phyloP scores from a whole-genome alignment of 441 rosid species.

The Breynia disticha region DNA sequence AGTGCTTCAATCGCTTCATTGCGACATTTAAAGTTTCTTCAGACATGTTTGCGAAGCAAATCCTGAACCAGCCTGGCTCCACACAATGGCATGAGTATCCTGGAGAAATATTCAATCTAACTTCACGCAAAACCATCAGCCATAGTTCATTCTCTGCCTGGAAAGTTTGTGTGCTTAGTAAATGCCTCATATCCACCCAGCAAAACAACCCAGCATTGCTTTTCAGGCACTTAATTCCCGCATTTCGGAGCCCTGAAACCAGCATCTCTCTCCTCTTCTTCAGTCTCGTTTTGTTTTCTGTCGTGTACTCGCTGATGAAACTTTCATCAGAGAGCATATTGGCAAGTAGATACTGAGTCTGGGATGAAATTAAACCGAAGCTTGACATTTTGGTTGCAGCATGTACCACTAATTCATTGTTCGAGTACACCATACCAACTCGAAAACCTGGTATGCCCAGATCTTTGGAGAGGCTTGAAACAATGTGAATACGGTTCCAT shows the following conservation, averaged over 20 bases:
- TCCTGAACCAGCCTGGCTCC: slow-evolving; percentile 90
- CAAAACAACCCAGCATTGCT: slow-evolving; percentile 84
- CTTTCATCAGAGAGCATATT: slow-evolving; percentile 58
- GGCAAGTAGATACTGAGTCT: slow-evolving; percentile 71
- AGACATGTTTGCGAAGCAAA: slow-evolving; percentile 89
- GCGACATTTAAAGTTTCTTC: slow-evolving; percentile 59
- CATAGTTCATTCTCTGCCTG: slow-evolving; percentile 79
- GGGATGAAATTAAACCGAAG: slow-evolving; percentile 86
- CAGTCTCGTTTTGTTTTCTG: slow-evolving; percentile 55
- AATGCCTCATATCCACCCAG: slow-evolving; percentile 89
- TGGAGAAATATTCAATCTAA: slow-evolving; percentile 64
- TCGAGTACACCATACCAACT: slow-evolving; percentile 78
- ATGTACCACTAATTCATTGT: slow-evolving; percentile 51
- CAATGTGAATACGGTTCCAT: slow-evolving; percentile 52
- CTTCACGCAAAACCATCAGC: slow-evolving; percentile 61
- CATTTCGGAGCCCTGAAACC: slow-evolving; percentile 50
- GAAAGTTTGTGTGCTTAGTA: slow-evolving; percentile 48
- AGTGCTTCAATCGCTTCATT: slow-evolving; percentile 46
- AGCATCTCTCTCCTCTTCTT: slow-evolving; percentile 42
- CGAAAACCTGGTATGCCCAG: slow-evolving; percentile 90
- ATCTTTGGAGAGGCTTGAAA: slow-evolving; percentile 82
- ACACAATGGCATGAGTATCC: slow-evolving; percentile 84
- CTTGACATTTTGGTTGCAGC: slow-evolving; percentile 97
- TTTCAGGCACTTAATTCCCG: slow-evolving; percentile 50
- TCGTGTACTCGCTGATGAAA: slow-evolving; percentile 45